Evolutionary conservation across 768 basidiomycete genomes (phyloP).

Genomic region (Postia placenta): DNA sequence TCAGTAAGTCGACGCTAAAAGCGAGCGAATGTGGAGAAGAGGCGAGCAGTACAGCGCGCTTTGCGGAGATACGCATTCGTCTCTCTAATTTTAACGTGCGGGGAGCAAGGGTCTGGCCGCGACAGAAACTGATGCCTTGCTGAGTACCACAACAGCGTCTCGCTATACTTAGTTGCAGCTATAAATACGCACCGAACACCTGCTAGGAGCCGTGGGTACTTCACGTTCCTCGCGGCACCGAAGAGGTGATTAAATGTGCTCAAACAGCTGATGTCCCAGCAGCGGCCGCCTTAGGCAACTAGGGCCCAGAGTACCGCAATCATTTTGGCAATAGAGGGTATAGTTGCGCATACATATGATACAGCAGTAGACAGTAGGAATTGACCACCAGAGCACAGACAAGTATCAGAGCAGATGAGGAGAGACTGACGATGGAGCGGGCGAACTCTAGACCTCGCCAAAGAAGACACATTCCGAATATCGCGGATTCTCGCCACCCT

Average conservation of each 20-base stretch:
- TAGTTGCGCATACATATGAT: not conserved
- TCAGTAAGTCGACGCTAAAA: too few relatives aligned
- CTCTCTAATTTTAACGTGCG: too few relatives aligned
- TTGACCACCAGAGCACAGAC: not conserved
- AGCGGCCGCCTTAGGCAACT: too few relatives aligned
- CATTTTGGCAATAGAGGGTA: not conserved
- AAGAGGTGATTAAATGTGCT: too few relatives aligned
- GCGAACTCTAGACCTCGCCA: constrained; percentile 12
- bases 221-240: not conserved
- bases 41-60: too few relatives aligned
- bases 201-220: not conserved
- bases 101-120: not conserved
- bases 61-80: too few relatives aligned
- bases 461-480: constrained; percentile 60
- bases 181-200: not conserved
- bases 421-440: not conserved
- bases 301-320: too few relatives aligned
- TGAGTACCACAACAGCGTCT: not conserved
- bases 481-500: constrained; percentile 47
- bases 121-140: not conserved
- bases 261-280: too few relatives aligned
- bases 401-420: not conserved
- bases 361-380: not conserved
- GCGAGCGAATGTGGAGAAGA: too few relatives aligned
- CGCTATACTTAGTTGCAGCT: not conserved